These are phyloP conservation scores for Metarhizium sp. DNA, from an alignment of 2,329 filamentous ascomycete genomes.

Conservation along the genomic window DNA sequence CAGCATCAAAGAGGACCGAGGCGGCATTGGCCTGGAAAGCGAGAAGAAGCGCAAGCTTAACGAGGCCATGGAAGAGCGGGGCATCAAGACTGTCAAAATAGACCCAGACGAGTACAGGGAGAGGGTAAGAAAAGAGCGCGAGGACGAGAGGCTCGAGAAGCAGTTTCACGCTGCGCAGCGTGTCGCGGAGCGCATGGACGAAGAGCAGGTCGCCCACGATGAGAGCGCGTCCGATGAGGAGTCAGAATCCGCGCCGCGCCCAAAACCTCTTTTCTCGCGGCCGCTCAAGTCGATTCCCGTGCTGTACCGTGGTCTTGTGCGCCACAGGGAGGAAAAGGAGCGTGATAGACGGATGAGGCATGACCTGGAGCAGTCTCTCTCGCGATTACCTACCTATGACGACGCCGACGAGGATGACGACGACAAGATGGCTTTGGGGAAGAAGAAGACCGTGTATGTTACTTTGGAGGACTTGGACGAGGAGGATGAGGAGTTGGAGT, in stretches of 20 bases:
- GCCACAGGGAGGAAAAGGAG: constrained; percentile 60
- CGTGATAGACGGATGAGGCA: constrained; percentile 55
- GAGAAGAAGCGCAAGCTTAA: constrained; percentile 71
- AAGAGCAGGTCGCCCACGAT: constrained; percentile 29
- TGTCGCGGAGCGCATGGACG: constrained; percentile 68
- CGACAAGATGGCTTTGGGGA: constrained; percentile 60
- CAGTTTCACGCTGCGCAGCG: constrained; percentile 72
- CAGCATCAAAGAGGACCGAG: constrained; percentile 66
- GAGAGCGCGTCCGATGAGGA: constrained; percentile 10
- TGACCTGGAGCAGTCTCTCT: constrained; percentile 56
- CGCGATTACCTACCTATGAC: constrained; percentile 57
- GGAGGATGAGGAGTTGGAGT: constrained; percentile 71
- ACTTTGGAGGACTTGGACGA: constrained; percentile 63
- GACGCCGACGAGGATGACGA: constrained; percentile 62
- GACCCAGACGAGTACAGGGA: constrained; percentile 66
- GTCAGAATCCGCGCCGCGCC: constrained; percentile 31
- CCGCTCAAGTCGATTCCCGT: constrained; percentile 61
- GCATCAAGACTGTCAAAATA: constrained; percentile 50
- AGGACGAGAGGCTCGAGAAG: constrained; percentile 58
- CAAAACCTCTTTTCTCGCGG: not conserved
- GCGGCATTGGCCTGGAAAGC: constrained; percentile 74
- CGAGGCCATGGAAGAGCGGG: constrained; percentile 49
- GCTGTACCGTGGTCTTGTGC: constrained; percentile 68
- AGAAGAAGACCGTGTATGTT: constrained; percentile 42
- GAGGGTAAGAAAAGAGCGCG: constrained; percentile 59